A percentile compares a stretch with the other conserved stretches of the same genome.
Evolutionary conservation across 2,329 filamentous ascomycete genomes (phyloP).

Genomic region (Colletotrichum karsti): DNA sequence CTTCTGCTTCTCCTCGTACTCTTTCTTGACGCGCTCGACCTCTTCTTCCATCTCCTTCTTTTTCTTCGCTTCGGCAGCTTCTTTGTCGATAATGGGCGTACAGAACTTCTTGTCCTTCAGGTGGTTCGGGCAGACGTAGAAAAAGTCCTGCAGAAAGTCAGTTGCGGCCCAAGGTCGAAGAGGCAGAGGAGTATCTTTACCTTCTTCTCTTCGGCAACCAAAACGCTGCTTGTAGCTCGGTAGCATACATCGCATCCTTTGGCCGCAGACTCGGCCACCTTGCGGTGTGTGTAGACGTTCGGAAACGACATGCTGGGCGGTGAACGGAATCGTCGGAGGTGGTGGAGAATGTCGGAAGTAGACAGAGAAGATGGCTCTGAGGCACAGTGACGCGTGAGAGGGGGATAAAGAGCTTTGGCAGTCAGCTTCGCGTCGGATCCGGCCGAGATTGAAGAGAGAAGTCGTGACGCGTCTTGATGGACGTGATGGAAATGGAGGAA

Average conservation of each 20-base stretch:
- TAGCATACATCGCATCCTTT: conserved; percentile 93
- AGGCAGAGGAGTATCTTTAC: conserved; percentile 50
- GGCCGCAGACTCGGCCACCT: conserved; percentile 83
- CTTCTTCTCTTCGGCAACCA: conserved; percentile 91
- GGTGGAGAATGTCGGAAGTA: too few species aligned
- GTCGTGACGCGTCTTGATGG: not conserved
- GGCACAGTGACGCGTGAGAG: too few species aligned
- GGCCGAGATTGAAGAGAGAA: too few species aligned
- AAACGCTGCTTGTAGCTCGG: conserved; percentile 85
- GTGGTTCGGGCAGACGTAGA: conserved; percentile 88
- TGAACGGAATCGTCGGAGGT: not conserved
- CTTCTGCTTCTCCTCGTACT: conserved; percentile 78
- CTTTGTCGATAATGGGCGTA: conserved; percentile 75
- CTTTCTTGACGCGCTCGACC: conserved; percentile 73
- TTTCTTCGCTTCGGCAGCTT: conserved; percentile 68
- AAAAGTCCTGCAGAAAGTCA: conserved; percentile 72
- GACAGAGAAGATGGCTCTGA: too few species aligned
- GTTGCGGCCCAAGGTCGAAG: not conserved
- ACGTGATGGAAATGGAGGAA: not conserved
- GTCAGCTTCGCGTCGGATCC: too few species aligned
- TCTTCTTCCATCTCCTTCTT: conserved; percentile 74
- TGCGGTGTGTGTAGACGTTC: conserved; percentile 86
- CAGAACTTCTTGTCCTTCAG: conserved; percentile 87
- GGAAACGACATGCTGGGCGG: conserved; percentile 63
- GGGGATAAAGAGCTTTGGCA: too few species aligned